Evolutionary conservation across 2,329 filamentous ascomycete genomes (phyloP), one percentile per base, ranked within the genome.

Genomic region (Calonectria hawksworthii): DNA sequence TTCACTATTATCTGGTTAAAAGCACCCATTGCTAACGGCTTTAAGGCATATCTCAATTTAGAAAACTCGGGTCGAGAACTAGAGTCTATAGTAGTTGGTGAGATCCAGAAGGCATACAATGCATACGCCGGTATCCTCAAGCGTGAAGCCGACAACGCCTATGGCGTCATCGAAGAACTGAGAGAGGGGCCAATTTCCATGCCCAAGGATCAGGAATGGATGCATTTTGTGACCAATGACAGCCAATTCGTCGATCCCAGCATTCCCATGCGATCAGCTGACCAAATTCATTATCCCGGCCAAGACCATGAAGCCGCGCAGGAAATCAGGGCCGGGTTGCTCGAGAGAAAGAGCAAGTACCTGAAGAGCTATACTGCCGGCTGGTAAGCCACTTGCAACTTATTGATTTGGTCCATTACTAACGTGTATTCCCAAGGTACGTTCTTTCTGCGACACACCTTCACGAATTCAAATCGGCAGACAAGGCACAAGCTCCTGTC

Each of bases 301-400:
- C 95, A 95, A 83, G 92, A 98, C 80, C 94, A 98, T 84, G 93
- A 94, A 75, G 92, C 95, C 68, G 85, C 95, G 89, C 83, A 94
- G 75, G 96, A 99, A 85, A 94, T 99, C 68, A 91, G 96, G 75
- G 95, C 95, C 26, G 97, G 97, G 3, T 93, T 98, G 86, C 88
- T 99, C 44, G 97, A 99, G 88, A 94, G 97, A 79, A 99, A 99
- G 92, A 98, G 96, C 90, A 99, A 99, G 84, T 99, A 99, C 82
- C 88, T 99, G 75, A 99, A 98, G 88, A 98, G 96, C 84, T 98
- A 98, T 85, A 97, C 96, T 10, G 94, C 96, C 32, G 96, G 96
- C 83, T 99, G 96, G 96, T 96, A 88, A 86, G 93, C 82, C 14
- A 32, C 64, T 14, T 13, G 16, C n/a, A 13, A 21, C 30, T 61